Base-by-base conservation (phyloP, 306 rosid genomes). In the Malus asiatica region DNA sequence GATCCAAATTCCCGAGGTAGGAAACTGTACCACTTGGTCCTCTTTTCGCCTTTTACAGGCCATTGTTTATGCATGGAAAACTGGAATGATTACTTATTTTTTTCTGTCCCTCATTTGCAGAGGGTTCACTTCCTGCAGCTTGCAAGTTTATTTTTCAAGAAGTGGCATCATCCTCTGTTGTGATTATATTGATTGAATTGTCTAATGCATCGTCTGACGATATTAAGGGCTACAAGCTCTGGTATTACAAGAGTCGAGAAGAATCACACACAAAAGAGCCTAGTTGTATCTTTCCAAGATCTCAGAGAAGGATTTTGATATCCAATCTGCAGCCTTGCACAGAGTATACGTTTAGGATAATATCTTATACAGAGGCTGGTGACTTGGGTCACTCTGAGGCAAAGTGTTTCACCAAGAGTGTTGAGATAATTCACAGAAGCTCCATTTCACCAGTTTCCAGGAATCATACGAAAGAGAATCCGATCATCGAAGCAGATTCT, bases 331-430 rank as follows among this genome's bases (percentile, higher is more conserved):
- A 81, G 84, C 93, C 99, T 65, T 96, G 99, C 90, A 86, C 97
- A 13, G 97, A 90, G 82, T 92, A 96, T 82, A 88, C 93, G 10
- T 96, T 96, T 77, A 86, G 97, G 74, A 90, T 96, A 12, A 66
- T 96, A 74, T 96, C 99, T 30, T 90, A 67, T 73, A 88, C 90
- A 1, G 96, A 92, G 75, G 70, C 40, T 22, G 86, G 93, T 70
- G 99, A 96, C 83, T 86, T 88, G 82, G 99, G 99, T 79, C 99
- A 96, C 88, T 96, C 99, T 23, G 93, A 96, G 90, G 93, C 93
- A 1, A 92, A 90, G 88, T 96, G 99, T 85, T 96, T 96, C 87
- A 92, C 98, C 71, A 92, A 86, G 86, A 96, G 99, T 69, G 72
- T 92, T 55, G 99, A 92, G 87, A 78, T 96, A 79, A 81, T 96